These are phyloP conservation scores for Tetrapisispora nanseiensis DNA, from an alignment of 805 yeast genomes.

Conservation along the genomic window DNA sequence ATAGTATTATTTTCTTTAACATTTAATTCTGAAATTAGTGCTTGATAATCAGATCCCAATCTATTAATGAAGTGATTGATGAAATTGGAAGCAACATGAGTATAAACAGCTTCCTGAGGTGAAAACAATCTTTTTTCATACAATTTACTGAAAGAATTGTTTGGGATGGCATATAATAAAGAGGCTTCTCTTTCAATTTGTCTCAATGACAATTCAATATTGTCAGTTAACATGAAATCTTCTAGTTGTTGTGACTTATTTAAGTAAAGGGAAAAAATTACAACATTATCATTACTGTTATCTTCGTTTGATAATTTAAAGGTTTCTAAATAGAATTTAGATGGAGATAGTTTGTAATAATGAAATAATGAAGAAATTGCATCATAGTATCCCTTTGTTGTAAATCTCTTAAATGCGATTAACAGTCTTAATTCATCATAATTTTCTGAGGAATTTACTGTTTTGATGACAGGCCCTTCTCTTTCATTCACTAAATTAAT, in stretches of 20 bases:
- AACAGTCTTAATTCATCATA: conserved; percentile 78
- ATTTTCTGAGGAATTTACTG: conserved; percentile 61
- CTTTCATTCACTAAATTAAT: conserved; percentile 58
- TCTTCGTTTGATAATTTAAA: conserved; percentile 39
- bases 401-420: conserved; percentile 75
- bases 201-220: conserved; percentile 59
- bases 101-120: conserved; percentile 87
- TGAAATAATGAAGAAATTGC: conserved; percentile 80
- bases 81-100: conserved; percentile 87
- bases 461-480: conserved; percentile 89
- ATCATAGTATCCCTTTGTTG: conserved; percentile 79
- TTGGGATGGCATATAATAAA: conserved; percentile 81
- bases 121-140: conserved; percentile 73
- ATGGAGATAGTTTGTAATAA: conserved; percentile 75
- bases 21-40: conserved; percentile 56
- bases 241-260: conserved; percentile 43
- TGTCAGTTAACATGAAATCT: conserved; percentile 25
- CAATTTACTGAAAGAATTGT: conserved; percentile 64
- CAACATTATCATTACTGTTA: conserved; percentile 81
- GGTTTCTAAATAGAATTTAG: conserved; percentile 90
- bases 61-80: conserved; percentile 92
- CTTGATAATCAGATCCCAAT: conserved; percentile 79
- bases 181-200: conserved; percentile 94
- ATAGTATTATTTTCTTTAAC: conserved; percentile 51
- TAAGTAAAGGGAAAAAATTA: conserved; percentile 80